phyloP scores from a whole-genome alignment of 768 basidiomycete genomes.

The Coprinopsis cinerea region DNA sequence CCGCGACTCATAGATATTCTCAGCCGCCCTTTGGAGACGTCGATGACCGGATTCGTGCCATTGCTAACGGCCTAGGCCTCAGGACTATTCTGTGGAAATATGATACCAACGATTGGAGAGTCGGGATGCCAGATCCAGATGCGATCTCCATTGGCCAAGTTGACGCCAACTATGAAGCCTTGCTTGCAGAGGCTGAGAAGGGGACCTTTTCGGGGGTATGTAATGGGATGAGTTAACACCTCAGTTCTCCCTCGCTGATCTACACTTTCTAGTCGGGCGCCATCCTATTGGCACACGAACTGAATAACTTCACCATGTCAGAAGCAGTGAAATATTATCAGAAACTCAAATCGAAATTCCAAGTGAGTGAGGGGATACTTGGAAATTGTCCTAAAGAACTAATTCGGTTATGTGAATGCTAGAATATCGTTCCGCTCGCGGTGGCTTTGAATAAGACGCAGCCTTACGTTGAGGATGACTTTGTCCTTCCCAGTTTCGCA shows the following conservation, averaged over 20 bases:
- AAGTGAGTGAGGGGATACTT: too few relatives aligned
- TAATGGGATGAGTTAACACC: not conserved
- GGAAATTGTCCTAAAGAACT: not conserved
- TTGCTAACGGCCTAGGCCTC: conserved; percentile 61
- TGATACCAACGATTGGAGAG: conserved; percentile 72
- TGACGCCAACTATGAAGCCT: conserved; percentile 45
- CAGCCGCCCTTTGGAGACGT: conserved; percentile 64
- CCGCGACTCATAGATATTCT: not conserved
- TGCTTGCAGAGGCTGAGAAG: conserved; percentile 41
- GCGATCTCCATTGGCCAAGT: conserved; percentile 23
- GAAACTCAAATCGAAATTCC: conserved; percentile 38
- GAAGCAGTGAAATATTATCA: conserved; percentile 49
- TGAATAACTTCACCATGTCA: conserved; percentile 58
- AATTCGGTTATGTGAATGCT: not conserved
- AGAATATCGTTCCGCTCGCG: conserved; percentile 47
- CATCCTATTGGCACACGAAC: conserved; percentile 53
- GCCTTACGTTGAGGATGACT: conserved; percentile 40
- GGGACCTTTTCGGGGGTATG: conserved; percentile 36
- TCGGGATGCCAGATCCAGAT: conserved; percentile 36
- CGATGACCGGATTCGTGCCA: conserved; percentile 71
- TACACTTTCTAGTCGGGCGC: conserved; percentile 32
- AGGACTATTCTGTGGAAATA: conserved; percentile 70
- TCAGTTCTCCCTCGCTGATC: not conserved
- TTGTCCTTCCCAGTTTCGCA: not conserved
- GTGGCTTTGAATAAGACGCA: conserved; percentile 45